Evolutionary conservation across 495 filamentous ascomycete genomes (phyloP), one percentile per base, ranked within the genome.

Genomic region (Astrothelium subdiscretum): DNA sequence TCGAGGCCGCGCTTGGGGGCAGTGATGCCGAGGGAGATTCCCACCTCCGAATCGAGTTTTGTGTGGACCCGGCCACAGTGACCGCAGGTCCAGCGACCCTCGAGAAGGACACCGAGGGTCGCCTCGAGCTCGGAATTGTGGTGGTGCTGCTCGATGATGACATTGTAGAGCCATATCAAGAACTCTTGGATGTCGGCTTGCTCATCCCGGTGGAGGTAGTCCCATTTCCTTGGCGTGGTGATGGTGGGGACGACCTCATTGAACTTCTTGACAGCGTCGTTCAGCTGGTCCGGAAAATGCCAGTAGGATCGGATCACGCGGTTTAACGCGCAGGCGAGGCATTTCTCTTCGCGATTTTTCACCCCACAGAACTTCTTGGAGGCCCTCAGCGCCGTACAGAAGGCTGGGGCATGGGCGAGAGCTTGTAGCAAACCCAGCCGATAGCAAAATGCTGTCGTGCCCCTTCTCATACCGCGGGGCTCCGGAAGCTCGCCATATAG

Each of bases 301-400:
- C 24, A 29, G 24, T 54, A 54, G 48, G 20, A 27, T 4, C 20
- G 48, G 48, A 54, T 4, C 12, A 54, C 24, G 48, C 48, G 48
- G 48, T 54, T 54, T 20, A 54, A 24, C 22, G 48, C 24, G 48
- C 48, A 54, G 8, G 48, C 48, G 48, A 54, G 48, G 15, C 48
- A 54, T 26, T 54, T 54, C 22, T 8, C 6, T 20, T 20, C 8
- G 12, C 20, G 4, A 6, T 26, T 26, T 3, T 54, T 3, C 22
- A 10, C 5, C 0, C 22, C 2, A 24, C 48, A 54, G 24, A 11
- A 29, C 5, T 26, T 27, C 24, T 29, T 26, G 22, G 48, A 54
- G 48, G 48, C 24, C 24, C 48, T 24, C 22, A 65, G 63, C 31
- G 54, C 60, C 6, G 43, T 32, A 35, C 31, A 65, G 48, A 65